phyloP scores from a whole-genome alignment of 371 early-diverging fungal genomes.

The Thermomucor indicae-seudaticae region DNA sequence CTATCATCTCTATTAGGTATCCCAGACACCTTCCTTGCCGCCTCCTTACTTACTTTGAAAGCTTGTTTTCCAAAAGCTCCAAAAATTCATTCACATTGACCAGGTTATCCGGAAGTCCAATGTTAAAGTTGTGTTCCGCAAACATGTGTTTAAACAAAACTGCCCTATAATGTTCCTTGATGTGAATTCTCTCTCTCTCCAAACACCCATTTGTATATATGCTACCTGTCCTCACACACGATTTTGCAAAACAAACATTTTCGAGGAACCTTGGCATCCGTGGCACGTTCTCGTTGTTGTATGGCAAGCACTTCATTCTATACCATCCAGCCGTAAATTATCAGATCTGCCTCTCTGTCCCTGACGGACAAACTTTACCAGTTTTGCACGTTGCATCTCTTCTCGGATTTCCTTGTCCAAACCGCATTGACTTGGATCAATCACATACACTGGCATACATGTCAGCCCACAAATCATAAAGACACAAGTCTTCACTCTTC shows the following conservation, averaged over 20 bases:
- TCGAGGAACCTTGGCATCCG: conserved; percentile 62
- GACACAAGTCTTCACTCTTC: too few species aligned
- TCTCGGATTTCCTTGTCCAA: conserved; percentile 71
- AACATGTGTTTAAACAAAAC: conserved; percentile 87
- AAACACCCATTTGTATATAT: background rate
- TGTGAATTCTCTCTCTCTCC: too few species aligned
- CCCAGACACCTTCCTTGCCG: background rate
- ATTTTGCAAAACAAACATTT: conserved; percentile 93
- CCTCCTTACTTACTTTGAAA: conserved; percentile 52
- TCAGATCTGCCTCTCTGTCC: background rate
- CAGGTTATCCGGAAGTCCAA: conserved; percentile 91
- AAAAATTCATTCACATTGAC: conserved; percentile 86
- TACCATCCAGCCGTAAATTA: background rate
- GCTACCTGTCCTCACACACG: conserved; percentile 59
- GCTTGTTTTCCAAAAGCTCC: conserved; percentile 70
- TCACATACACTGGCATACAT: conserved; percentile 43
- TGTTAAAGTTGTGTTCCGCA: conserved; percentile 89
- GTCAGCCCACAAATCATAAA: background rate
- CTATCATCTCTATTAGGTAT: conserved; percentile 25
- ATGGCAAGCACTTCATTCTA: conserved; percentile 70
- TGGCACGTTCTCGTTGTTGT: conserved; percentile 78
- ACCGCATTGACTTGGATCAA: conserved; percentile 57
- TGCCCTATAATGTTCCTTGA: conserved; percentile 27
- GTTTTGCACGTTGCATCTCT: conserved; percentile 66
- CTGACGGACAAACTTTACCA: conserved; percentile 37